Conservation (phyloP, 2,329 filamentous ascomycete genomes). For the Coleophoma cylindrospora region DNA sequence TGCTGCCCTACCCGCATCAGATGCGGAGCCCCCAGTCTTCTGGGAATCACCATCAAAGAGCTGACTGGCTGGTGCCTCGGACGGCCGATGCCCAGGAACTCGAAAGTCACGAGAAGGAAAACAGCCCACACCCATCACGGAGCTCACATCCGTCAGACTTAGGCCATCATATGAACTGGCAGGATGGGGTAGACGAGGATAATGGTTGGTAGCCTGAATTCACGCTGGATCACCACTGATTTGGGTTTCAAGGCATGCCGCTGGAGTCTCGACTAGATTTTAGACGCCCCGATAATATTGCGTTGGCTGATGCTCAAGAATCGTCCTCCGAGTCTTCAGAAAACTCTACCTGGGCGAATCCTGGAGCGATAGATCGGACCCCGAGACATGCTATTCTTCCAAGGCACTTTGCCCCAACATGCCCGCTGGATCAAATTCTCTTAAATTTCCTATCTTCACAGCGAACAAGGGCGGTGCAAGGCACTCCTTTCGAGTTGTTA, state of each 20-base stretch:
- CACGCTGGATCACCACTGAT: background rate
- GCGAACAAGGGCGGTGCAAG: background rate
- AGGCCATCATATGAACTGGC: background rate
- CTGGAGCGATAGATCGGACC: background rate
- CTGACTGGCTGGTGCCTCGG: background rate
- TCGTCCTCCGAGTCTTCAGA: background rate
- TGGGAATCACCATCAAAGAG: no score
- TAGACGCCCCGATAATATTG: background rate
- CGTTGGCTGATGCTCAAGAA: background rate
- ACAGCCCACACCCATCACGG: background rate
- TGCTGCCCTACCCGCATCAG: no score
- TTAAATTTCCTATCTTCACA: constrained; percentile 1
- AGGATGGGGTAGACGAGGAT: background rate
- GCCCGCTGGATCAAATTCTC: constrained; percentile 4
- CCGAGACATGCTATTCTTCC: constrained; percentile 1
- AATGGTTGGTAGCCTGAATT: background rate
- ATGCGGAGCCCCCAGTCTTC: no score
- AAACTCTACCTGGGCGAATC: background rate
- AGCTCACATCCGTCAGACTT: background rate
- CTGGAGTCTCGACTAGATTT: background rate
- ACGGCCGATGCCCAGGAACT: background rate
- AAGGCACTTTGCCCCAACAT: constrained; percentile 2
- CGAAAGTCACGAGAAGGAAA: background rate
- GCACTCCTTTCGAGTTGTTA: background rate
- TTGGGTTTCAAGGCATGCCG: background rate